A percentile compares a stretch with the other conserved stretches of the same genome.
Conservation (phyloP, 23 red algal species). For the Gracilaria domingensis region DNA sequence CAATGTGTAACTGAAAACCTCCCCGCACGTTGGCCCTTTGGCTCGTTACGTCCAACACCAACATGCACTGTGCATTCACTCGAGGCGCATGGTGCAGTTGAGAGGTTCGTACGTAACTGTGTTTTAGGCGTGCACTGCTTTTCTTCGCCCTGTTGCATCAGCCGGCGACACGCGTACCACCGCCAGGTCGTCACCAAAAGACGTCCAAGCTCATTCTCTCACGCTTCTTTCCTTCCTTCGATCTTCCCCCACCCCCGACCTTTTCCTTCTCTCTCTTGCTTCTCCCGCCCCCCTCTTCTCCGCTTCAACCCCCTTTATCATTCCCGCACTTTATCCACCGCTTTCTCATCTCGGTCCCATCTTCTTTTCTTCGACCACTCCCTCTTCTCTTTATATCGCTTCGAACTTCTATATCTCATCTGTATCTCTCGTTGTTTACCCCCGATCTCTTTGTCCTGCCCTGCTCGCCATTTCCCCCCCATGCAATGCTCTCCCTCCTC, state of each 20-base stretch:
- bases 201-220: slow-evolving; percentile 35
- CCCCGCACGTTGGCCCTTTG: neutral
- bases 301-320: neutral
- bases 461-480: neutral
- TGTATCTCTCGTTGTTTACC: slow-evolving; percentile 24
- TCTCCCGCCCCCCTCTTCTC: neutral
- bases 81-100: neutral
- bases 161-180: slow-evolving; percentile 29
- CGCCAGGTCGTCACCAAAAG: slow-evolving; percentile 25
- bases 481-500: slow-evolving; percentile 10
- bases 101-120: no score
- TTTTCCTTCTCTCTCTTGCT: neutral
- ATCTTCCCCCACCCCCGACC: no score
- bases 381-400: slow-evolving; percentile 32
- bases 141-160: slow-evolving; percentile 22
- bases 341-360: neutral
- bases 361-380: neutral
- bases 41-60: neutral
- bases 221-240: neutral
- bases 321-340: neutral
- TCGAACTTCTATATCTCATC: slow-evolving; percentile 48
- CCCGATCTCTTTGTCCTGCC: neutral
- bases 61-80: neutral
- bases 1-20: neutral
- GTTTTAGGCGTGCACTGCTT: no score